phyloP scores from a whole-genome alignment of 2,329 filamentous ascomycete genomes.

The Cercospora sp. region DNA sequence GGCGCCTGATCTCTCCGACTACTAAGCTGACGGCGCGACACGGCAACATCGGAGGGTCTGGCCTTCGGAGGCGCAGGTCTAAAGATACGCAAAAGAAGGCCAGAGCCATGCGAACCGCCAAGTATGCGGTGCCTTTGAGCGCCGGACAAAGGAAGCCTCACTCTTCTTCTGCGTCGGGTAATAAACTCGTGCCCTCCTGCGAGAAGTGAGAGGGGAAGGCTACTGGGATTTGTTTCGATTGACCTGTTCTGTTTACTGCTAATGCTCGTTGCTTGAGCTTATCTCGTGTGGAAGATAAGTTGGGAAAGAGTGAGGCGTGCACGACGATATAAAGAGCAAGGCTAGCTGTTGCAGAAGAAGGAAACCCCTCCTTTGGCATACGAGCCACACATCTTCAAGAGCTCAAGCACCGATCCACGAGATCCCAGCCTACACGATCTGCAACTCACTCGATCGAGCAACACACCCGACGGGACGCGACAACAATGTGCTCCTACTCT shows the following conservation, averaged over 20 bases:
- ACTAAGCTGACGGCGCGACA: neutral
- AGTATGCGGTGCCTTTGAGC: neutral
- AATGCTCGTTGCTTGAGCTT: neutral
- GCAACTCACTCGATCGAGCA: too few species aligned
- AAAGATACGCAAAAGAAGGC: neutral
- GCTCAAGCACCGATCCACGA: too few species aligned
- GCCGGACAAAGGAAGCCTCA: neutral
- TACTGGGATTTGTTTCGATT: neutral
- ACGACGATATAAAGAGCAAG: neutral
- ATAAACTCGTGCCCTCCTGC: neutral
- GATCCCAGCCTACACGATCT: too few species aligned
- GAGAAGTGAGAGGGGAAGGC: neutral
- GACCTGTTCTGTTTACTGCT: neutral
- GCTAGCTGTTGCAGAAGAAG: too few species aligned
- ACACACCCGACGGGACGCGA: too few species aligned
- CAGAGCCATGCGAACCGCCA: neutral
- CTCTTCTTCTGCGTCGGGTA: neutral
- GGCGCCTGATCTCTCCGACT: neutral
- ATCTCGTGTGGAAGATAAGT: neutral
- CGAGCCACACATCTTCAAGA: too few species aligned
- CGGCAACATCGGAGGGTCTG: neutral
- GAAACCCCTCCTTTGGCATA: too few species aligned
- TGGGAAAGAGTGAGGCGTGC: neutral
- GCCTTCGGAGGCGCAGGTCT: neutral
- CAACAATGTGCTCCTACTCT: slow-evolving; percentile 48